Conservation (phyloP, 345 rosid species). For the Brassica rapa region DNA sequence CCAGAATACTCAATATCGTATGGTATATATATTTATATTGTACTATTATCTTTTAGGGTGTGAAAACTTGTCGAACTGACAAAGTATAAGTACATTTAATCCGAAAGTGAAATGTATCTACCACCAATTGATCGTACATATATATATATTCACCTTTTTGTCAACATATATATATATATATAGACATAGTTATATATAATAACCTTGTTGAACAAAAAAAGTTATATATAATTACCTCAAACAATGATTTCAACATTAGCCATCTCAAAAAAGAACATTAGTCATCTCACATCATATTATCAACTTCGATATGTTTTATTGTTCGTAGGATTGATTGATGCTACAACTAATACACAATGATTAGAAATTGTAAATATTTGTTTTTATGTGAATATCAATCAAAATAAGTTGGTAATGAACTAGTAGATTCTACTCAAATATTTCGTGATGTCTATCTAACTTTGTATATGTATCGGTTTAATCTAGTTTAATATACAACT, state of each 20-base stretch:
- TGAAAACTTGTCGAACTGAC: no score
- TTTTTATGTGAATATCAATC: background rate
- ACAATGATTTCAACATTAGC: background rate
- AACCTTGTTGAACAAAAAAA: no score
- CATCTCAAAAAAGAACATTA: no score
- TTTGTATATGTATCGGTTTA: background rate
- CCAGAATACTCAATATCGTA: background rate
- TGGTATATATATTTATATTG: no score
- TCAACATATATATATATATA: no score
- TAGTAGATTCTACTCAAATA: background rate
- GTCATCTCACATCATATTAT: background rate
- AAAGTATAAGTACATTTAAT: background rate
- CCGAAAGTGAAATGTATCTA: background rate
- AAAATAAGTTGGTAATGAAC: background rate
- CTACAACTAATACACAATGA: background rate
- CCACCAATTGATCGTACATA: background rate
- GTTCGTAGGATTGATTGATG: background rate
- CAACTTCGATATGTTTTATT: background rate
- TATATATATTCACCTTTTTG: no score
- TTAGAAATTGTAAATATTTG: background rate
- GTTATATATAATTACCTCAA: background rate
- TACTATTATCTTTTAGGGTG: no score
- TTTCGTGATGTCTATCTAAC: background rate
- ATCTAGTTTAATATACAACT: no score
- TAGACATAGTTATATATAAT: no score